phyloP scores from a whole-genome alignment of 2,329 filamentous ascomycete genomes.

The Talaromyces amestolkiae region DNA sequence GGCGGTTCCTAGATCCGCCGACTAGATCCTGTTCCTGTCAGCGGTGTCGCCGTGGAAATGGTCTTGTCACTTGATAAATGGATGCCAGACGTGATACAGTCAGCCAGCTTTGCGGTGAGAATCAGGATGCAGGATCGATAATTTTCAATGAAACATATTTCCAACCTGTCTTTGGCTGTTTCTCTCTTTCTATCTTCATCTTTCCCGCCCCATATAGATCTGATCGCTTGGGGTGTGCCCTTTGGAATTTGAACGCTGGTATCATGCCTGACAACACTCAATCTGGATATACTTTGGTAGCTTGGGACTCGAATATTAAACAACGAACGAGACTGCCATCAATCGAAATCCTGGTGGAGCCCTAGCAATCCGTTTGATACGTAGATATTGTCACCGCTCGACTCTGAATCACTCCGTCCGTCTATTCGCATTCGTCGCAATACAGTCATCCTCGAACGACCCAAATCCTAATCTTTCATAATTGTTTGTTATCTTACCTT shows the following conservation, averaged over 20 bases:
- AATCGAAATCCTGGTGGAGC: neutral
- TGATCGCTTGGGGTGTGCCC: neutral
- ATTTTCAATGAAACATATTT: neutral
- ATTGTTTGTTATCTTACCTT: neutral
- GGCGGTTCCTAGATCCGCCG: slow-evolving; percentile 1
- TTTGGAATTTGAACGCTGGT: neutral
- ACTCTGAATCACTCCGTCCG: slow-evolving; percentile 1
- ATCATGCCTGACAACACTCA: slow-evolving; percentile 2
- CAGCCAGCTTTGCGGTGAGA: slow-evolving; percentile 8
- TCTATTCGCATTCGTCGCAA: neutral
- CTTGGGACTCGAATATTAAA: neutral
- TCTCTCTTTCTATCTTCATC: neutral
- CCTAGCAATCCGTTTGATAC: neutral
- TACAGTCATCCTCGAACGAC: neutral
- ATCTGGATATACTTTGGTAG: neutral
- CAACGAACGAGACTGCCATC: neutral
- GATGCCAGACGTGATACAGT: slow-evolving; percentile 16
- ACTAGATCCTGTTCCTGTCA: neutral
- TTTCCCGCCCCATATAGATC: neutral
- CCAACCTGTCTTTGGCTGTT: neutral
- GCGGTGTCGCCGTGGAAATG: neutral
- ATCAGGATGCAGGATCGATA: neutral
- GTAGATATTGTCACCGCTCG: slow-evolving; percentile 1
- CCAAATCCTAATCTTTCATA: neutral
- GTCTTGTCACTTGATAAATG: slow-evolving; percentile 18